Evolutionary conservation across 805 yeast genomes (phyloP).

Genomic region (Kuraishia ogatae): DNA sequence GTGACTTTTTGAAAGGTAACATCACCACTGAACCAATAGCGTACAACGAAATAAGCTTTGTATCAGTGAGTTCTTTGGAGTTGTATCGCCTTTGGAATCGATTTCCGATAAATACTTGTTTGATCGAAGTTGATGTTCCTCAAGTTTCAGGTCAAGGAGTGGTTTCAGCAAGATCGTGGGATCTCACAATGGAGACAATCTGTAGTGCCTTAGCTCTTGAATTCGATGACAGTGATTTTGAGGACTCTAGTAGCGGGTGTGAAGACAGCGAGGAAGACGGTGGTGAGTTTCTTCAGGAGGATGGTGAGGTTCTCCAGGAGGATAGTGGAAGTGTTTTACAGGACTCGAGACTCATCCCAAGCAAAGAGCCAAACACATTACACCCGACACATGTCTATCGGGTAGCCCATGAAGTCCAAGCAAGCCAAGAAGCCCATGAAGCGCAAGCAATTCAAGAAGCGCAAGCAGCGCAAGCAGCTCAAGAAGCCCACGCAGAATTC

Average conservation of each 20-base stretch:
- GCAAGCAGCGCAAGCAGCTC: background rate
- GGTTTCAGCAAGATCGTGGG: conserved; percentile 4
- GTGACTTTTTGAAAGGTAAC: background rate
- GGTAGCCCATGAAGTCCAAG: no score
- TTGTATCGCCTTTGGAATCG: background rate
- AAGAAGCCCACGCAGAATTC: background rate
- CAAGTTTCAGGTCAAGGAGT: background rate
- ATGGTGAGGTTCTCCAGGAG: background rate
- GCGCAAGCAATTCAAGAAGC: background rate
- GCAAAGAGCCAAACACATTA: no score
- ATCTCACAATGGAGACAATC: conserved; percentile 8
- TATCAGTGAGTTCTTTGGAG: background rate
- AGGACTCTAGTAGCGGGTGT: background rate
- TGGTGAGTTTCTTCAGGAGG: background rate
- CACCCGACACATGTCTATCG: no score
- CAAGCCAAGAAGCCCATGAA: no score
- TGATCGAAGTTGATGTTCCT: background rate
- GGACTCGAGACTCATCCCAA: no score
- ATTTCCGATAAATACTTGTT: background rate
- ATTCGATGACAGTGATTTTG: conserved; percentile 4
- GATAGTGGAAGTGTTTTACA: background rate
- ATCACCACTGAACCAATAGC: background rate
- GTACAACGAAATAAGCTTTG: background rate
- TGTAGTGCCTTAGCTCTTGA: conserved; percentile 4
- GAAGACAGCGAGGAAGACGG: conserved; percentile 4